A percentile compares a stretch with the other conserved stretches of the same genome.
Evolutionary conservation across 129 eudicot species (phyloP).

Genomic region (Saposhnikovia divaricata): DNA sequence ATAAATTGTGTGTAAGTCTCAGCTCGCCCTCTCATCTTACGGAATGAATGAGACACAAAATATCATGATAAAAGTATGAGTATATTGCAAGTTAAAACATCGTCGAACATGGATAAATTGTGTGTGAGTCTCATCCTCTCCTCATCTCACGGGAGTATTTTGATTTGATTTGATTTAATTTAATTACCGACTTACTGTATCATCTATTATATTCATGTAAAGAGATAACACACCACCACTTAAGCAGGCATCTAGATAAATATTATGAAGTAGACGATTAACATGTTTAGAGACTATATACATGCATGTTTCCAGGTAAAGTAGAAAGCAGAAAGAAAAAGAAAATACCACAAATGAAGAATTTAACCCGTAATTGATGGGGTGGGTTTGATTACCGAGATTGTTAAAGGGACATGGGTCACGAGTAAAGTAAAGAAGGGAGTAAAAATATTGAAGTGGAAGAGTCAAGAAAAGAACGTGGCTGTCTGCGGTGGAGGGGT

Average conservation of each 20-base stretch:
- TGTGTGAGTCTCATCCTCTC: constrained; percentile 1
- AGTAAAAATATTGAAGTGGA: neutral
- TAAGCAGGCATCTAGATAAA: neutral
- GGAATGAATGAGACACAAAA: neutral
- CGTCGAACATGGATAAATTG: neutral
- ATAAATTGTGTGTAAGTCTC: neutral
- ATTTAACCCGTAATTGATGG: neutral
- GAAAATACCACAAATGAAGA: neutral
- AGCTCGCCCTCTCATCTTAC: neutral
- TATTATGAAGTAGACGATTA: neutral
- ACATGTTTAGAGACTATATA: neutral
- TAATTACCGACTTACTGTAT: neutral
- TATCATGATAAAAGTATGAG: neutral
- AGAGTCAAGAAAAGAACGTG: neutral
- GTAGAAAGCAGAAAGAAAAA: neutral
- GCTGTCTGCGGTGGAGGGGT: neutral
- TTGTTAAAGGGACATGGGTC: neutral
- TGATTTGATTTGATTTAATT: neutral
- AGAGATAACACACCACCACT: neutral
- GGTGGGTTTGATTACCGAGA: neutral
- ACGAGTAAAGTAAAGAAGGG: neutral
- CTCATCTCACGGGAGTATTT: neutral
- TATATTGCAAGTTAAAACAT: neutral
- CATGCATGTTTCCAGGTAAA: neutral
- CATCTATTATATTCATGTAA: neutral